These are phyloP conservation scores for Blastocrithidia nonstop DNA, from an alignment of 208 protist genomes.

Conservation along the genomic window DNA sequence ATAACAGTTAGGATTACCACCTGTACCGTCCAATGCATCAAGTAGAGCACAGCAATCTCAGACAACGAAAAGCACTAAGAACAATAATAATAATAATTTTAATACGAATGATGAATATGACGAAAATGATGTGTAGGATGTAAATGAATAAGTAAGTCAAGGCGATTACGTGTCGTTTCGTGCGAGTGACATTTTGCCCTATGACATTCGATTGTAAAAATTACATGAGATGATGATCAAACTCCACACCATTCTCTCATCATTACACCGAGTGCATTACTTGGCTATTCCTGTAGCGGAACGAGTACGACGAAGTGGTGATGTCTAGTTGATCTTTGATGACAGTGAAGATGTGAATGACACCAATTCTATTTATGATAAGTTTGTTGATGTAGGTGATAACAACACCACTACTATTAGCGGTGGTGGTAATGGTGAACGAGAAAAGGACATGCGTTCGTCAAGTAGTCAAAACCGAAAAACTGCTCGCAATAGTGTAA, in stretches of 20 bases:
- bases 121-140: too few relatives aligned
- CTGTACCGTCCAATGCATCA: too few relatives aligned
- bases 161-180: not conserved
- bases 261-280: slow-evolving; percentile 62
- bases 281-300: slow-evolving; percentile 28
- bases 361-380: not conserved
- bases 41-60: too few relatives aligned
- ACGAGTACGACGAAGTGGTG: slow-evolving; percentile 18
- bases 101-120: too few relatives aligned
- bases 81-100: not conserved
- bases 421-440: too few relatives aligned
- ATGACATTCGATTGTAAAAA: slow-evolving; percentile 50
- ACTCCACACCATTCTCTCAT: slow-evolving; percentile 45
- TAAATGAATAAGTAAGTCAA: too few relatives aligned
- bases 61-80: not conserved
- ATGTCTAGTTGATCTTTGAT: slow-evolving; percentile 44
- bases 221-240: slow-evolving; percentile 48
- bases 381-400: slow-evolving; percentile 4
- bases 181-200: slow-evolving; percentile 52
- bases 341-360: slow-evolving; percentile 2
- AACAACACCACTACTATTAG: not conserved
- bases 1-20: too few relatives aligned
- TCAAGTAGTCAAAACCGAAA: not conserved
- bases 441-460: not conserved
- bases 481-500: too few relatives aligned